Base-by-base conservation (phyloP, 1,139 yeast species). In the Scheffersomyces lignicola region DNA sequence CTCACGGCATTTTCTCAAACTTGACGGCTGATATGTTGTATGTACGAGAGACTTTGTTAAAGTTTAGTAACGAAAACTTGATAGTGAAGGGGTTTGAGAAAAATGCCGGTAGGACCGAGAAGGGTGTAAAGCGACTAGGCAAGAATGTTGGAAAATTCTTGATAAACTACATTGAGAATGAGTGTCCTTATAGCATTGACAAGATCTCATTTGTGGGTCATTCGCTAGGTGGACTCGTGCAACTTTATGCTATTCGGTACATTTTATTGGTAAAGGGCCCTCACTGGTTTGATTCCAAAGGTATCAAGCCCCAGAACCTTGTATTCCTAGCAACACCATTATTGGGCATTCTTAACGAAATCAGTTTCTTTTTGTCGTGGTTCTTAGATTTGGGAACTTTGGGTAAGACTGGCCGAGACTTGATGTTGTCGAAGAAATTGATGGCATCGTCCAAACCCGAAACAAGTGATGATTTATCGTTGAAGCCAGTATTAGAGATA, bases 1-100 rank as follows among this genome's bases (percentile, higher is more conserved):
- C 96, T 0, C 98, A 92, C 60, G 98, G 98, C 0, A 66, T 92
- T 24, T 95, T 89, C 54, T 86, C 97, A 0, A 92, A 92, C 52
- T 76, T 84, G 1, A 79, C 94, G 0, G 89, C 96, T 0, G 98
- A 92, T 56, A 76, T 92, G 92, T 70, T 83, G 26, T 92, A 84
- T 50, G 43, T 89, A 28, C 90, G 88, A 54, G 97, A 92, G 48
- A 73, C 77, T 44, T 72, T 92, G 6, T 95, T 88, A 46, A 51
- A 57, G 22, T 68, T 65, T 12, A 83, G 80, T 5, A 54, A 60
- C 24, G 88, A 83, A 40, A 81, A 83, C 44, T 54, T 89, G 3
- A 70, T 90, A 14, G 87, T 92, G 2, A 70, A 89, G 45, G 97
- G 97, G 0, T 92, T 68, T 52, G 73, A 76, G 14, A 94, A 83